phyloP scores from a whole-genome alignment of 2,329 filamentous ascomycete genomes.

The Fusarium concolor region DNA sequence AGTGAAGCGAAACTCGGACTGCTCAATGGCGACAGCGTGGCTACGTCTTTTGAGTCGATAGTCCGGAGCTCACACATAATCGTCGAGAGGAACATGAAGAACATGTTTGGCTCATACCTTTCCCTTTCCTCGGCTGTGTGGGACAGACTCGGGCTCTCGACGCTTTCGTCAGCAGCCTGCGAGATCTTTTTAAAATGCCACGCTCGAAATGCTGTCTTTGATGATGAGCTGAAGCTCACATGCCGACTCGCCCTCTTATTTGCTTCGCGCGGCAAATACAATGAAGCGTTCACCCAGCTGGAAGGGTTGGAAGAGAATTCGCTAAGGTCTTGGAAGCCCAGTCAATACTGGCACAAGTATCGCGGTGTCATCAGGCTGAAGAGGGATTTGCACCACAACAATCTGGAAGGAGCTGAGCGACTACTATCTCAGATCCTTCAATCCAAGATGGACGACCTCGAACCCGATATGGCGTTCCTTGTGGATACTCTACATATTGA shows the following conservation, averaged over 20 bases:
- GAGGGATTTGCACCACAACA: conserved; percentile 68
- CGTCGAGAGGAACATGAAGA: conserved; percentile 78
- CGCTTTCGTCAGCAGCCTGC: conserved; percentile 69
- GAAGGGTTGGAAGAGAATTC: conserved; percentile 66
- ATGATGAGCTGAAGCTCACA: conserved; percentile 81
- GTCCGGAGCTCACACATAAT: conserved; percentile 86
- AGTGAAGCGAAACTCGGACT: conserved; percentile 87
- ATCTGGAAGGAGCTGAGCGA: conserved; percentile 63
- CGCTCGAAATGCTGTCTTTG: conserved; percentile 66
- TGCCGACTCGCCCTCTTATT: conserved; percentile 74
- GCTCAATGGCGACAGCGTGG: conserved; percentile 74
- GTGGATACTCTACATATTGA: conserved; percentile 66
- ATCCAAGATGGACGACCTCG: conserved; percentile 61
- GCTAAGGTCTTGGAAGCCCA: conserved; percentile 79
- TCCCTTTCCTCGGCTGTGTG: conserved; percentile 79
- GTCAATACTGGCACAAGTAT: conserved; percentile 78
- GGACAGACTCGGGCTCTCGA: conserved; percentile 75
- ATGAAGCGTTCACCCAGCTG: conserved; percentile 66
- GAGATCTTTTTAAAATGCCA: conserved; percentile 84
- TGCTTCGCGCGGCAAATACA: conserved; percentile 75
- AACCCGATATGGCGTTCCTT: conserved; percentile 64
- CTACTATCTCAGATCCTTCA: conserved; percentile 66
- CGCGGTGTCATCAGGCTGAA: conserved; percentile 74
- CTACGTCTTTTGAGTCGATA: conserved; percentile 78
- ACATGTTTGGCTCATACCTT: conserved; percentile 78